phyloP scores from a whole-genome alignment of 2,329 filamentous ascomycete species.

The Penicillium verrucosum region DNA sequence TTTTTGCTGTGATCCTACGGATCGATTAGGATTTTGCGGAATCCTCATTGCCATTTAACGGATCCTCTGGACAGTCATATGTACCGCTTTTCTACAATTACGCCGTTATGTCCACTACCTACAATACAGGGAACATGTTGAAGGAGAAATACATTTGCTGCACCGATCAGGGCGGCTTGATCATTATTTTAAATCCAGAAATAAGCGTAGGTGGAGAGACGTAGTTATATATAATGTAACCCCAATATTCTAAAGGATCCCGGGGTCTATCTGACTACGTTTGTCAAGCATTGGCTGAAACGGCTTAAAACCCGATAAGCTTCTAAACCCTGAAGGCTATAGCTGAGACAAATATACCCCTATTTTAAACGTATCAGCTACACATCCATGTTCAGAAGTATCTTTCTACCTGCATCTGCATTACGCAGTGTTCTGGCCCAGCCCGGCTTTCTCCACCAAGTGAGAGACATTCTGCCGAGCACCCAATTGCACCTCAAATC shows the following conservation, averaged over 20 bases:
- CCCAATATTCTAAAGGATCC: too few species aligned
- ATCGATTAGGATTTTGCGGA: not conserved
- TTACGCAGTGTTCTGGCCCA: conserved; percentile 10
- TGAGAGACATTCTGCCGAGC: conserved; percentile 15
- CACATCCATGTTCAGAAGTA: conserved; percentile 1
- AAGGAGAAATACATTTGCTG: conserved; percentile 23
- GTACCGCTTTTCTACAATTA: conserved; percentile 15
- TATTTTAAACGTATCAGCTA: not conserved
- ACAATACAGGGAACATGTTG: conserved; percentile 20
- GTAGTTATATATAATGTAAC: not conserved
- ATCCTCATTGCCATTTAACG: not conserved
- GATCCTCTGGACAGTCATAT: not conserved
- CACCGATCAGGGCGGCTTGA: conserved; percentile 12
- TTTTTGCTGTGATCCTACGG: not conserved
- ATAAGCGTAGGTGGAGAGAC: too few species aligned
- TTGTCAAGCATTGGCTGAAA: not conserved
- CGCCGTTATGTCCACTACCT: conserved; percentile 24
- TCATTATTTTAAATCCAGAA: not conserved
- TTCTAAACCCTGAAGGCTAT: not conserved
- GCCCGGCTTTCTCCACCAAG: conserved; percentile 27
- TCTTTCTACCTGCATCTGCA: not conserved
- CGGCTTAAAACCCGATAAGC: not conserved
- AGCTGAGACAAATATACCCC: not conserved
- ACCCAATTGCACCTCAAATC: conserved; percentile 3
- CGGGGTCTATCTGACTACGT: not conserved